Evolutionary conservation across 805 yeast genomes (phyloP).

Genomic region (Metschnikowia bowlesiae): DNA sequence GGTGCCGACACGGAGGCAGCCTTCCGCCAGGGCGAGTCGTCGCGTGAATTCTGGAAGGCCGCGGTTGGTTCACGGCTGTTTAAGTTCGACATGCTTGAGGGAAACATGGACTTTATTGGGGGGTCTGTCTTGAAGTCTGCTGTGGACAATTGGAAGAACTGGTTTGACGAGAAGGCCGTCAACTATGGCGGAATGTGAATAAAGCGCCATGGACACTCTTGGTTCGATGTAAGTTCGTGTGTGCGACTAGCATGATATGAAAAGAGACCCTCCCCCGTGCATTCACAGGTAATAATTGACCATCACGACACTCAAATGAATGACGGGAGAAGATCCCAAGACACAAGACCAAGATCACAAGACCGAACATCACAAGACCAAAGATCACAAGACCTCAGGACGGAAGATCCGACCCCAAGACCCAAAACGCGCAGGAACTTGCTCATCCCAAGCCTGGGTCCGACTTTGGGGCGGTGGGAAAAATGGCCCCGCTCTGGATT

Average conservation of each 20-base stretch:
- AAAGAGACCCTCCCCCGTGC: too few species aligned
- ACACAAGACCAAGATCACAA: too few species aligned
- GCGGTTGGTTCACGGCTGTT: conserved; percentile 41
- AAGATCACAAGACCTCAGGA: too few species aligned
- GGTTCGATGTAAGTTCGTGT: too few species aligned
- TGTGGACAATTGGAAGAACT: conserved; percentile 59
- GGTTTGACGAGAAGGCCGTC: conserved; percentile 75
- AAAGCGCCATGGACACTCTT: too few species aligned
- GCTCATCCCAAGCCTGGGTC: neutral
- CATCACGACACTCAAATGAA: too few species aligned
- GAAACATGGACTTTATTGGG: conserved; percentile 61
- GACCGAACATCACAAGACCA: too few species aligned
- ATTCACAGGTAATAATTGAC: too few species aligned
- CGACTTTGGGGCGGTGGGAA: conserved; percentile 26
- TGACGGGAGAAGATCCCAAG: too few species aligned
- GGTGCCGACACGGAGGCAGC: conserved; percentile 28
- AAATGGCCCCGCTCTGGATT: conserved; percentile 32
- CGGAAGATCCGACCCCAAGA: too few species aligned
- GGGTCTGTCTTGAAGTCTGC: conserved; percentile 68
- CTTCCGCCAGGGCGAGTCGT: conserved; percentile 30
- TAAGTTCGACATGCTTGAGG: conserved; percentile 65
- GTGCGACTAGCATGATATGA: too few species aligned
- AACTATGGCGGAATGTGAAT: conserved; percentile 33
- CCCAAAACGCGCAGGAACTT: neutral
- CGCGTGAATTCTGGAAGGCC: conserved; percentile 44